phyloP scores from a whole-genome alignment of 2,329 filamentous ascomycete genomes.

The Trichoderma citrinoviride region DNA sequence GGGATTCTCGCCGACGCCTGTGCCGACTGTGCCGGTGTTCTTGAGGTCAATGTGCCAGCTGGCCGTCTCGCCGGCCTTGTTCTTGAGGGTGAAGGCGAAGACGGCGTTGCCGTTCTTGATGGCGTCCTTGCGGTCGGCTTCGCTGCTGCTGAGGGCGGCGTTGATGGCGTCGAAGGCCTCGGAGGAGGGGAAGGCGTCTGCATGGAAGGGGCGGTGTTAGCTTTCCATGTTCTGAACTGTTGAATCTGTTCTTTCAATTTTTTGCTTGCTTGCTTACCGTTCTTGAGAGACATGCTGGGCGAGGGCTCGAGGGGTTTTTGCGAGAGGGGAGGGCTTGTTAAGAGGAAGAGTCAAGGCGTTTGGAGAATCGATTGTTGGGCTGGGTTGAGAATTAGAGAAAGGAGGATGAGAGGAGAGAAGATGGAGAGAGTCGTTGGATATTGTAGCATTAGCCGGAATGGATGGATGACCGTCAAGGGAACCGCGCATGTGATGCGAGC shows the following conservation, averaged over 20 bases:
- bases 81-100: constrained; percentile 92
- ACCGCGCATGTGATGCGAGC: constrained; percentile 34
- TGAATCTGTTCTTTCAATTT: background rate
- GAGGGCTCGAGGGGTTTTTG: constrained; percentile 14
- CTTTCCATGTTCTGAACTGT: background rate
- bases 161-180: constrained; percentile 88
- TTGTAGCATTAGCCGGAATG: constrained; percentile 13
- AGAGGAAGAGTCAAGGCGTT: background rate
- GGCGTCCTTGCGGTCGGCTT: constrained; percentile 77
- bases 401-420: background rate
- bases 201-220: background rate
- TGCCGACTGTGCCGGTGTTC: constrained; percentile 77
- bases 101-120: constrained; percentile 85
- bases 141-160: constrained; percentile 61
- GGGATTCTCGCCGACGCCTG: constrained; percentile 76
- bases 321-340: background rate
- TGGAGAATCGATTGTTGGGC: background rate
- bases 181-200: constrained; percentile 85
- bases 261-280: constrained; percentile 55
- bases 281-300: constrained; percentile 67
- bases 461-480: constrained; percentile 4
- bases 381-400: background rate
- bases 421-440: constrained; percentile 7
- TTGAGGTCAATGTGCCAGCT: constrained; percentile 97
- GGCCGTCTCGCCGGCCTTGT: constrained; percentile 72